Evolutionary conservation across 192 early-diverging fungal genomes (phyloP), one percentile per base, ranked within the genome.

Genomic region (Chytriomyces hyalinus): DNA sequence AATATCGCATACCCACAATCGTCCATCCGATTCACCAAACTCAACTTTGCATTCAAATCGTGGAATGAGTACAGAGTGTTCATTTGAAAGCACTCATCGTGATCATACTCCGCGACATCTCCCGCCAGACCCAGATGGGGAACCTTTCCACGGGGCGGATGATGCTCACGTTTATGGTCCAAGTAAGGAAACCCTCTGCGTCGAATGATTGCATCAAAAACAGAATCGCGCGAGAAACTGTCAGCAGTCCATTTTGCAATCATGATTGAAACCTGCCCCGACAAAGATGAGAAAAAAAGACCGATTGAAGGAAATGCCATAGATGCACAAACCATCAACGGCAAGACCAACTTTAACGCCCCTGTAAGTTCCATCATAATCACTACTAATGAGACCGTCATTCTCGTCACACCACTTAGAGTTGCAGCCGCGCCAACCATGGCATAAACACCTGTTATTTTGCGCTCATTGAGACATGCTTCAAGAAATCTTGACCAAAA

Each of bases 281-380:
- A 2, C 53, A 13, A 57, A 57, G 46, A 49, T 28, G 46, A 13
- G 60, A 61, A 11, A 13, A 60, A 61, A 11, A 36, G 28, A 36
- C 36, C 4, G 2, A 2, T n/a, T 0, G 9, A 46, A 67, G 24
- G 10, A 67, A 43, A 47, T 47, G 28, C 15, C 26, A 24, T 26
- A 11, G 15, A 13, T 11, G 13, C 64, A 71, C 53, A 43, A n/a
- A 81, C 59, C 80, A 81, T 81, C 8, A 81, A 5, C 1, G 80
- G 80, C 17, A 95, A 82, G 67, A 92, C 87, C 74, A 96, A 96
- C 46, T 92, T 93, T 45, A 96, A 81, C 6, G 95, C 92, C 17
- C 94, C 94, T 0, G 96, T 97, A 60, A 97, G 82, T 77, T 97
- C 96, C 80, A 96, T 95, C 94, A 96, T 96, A 74, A 96, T 95